These are phyloP conservation scores for Colletotrichum godetiae DNA, from an alignment of 2,329 filamentous ascomycete genomes.

Conservation along the genomic window DNA sequence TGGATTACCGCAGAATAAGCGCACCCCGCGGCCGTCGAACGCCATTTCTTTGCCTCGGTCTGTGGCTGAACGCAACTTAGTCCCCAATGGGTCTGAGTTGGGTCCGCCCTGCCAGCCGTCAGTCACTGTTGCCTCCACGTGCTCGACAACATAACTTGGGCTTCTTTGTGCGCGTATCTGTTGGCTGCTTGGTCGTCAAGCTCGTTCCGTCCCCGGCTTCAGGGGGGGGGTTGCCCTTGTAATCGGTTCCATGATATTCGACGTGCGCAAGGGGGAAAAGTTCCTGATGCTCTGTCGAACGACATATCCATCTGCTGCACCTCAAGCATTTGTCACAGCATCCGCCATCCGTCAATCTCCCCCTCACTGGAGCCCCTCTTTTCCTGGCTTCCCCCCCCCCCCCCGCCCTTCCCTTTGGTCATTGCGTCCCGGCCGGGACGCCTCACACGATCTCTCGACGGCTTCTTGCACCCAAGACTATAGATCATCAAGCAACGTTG, in stretches of 20 bases:
- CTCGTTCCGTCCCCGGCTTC: conserved; percentile 24
- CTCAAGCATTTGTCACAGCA: conserved; percentile 24
- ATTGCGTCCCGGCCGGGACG: conserved; percentile 15
- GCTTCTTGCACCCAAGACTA: conserved; percentile 27
- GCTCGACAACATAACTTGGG: conserved; percentile 12
- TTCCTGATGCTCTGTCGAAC: conserved; percentile 26
- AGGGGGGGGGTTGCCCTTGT: conserved; percentile 9
- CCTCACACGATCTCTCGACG: conserved; percentile 30
- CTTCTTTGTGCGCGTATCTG: neutral
- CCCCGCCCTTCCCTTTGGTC: neutral
- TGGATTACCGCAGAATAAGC: conserved; percentile 5
- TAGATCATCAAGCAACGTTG: conserved; percentile 31
- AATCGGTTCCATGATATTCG: conserved; percentile 25
- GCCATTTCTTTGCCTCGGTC: neutral
- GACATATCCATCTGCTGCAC: conserved; percentile 22
- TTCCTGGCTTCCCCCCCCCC: neutral
- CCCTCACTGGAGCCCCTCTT: neutral
- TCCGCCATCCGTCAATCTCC: conserved; percentile 17
- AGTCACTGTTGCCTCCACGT: conserved; percentile 13
- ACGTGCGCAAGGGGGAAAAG: conserved; percentile 20
- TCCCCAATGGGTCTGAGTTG: conserved; percentile 7
- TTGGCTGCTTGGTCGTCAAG: conserved; percentile 13
- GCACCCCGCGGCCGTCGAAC: conserved; percentile 20
- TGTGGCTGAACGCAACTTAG: conserved; percentile 10
- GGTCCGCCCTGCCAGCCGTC: conserved; percentile 18